These are phyloP conservation scores for Hibiscus trionum DNA, from an alignment of 345 rosid genomes.

Conservation along the genomic window DNA sequence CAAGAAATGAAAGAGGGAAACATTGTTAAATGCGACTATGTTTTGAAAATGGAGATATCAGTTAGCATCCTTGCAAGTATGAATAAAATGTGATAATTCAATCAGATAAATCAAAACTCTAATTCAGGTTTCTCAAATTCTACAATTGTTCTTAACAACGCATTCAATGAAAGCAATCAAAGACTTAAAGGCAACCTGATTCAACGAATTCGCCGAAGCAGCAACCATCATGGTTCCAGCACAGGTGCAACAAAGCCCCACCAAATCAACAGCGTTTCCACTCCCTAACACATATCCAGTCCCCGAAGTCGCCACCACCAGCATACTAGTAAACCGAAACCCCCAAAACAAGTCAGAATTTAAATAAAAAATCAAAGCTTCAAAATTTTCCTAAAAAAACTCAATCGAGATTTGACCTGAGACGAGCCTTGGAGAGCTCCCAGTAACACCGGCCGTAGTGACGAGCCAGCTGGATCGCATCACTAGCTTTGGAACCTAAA, in stretches of 20 bases:
- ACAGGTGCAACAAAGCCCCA: constrained; percentile 87
- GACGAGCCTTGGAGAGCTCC: constrained; percentile 97
- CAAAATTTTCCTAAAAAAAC: background rate
- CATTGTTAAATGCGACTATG: background rate
- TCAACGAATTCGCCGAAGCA: constrained; percentile 86
- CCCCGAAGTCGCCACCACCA: constrained; percentile 95
- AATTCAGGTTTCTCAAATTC: background rate
- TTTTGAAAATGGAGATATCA: background rate
- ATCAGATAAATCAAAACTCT: background rate
- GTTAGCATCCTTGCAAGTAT: background rate
- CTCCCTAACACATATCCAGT: constrained; percentile 84
- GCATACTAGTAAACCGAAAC: constrained; percentile 39
- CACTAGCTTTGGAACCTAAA: constrained; percentile 26
- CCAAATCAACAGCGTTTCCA: constrained; percentile 51
- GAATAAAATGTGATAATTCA: background rate
- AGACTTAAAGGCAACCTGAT: constrained; percentile 49
- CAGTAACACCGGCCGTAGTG: constrained; percentile 73
- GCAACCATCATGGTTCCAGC: constrained; percentile 97
- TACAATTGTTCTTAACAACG: background rate
- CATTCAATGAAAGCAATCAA: background rate
- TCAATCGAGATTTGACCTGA: constrained; percentile 39
- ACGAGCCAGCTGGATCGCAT: constrained; percentile 29
- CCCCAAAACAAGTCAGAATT: background rate
- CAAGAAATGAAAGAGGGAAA: background rate
- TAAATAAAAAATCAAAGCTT: background rate